phyloP scores from a whole-genome alignment of 1,284 basidiomycete genomes.

The Somion occarium region DNA sequence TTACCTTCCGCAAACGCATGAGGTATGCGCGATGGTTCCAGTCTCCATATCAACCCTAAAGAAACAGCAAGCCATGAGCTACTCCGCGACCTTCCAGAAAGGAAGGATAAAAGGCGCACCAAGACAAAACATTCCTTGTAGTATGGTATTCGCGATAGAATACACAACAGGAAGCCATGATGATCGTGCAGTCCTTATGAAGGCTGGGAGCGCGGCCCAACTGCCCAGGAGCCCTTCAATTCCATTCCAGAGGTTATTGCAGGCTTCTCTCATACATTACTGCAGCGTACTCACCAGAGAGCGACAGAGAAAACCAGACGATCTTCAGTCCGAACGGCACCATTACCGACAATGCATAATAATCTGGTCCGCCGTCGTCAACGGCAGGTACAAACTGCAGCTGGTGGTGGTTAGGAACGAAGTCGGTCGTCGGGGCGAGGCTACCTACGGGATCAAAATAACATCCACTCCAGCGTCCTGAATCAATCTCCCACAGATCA shows the following conservation, averaged over 20 bases:
- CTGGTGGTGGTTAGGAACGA: slow-evolving; percentile 4
- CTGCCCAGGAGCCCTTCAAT: slow-evolving; percentile 41
- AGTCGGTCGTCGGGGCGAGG: neutral
- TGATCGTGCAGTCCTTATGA: slow-evolving; percentile 34
- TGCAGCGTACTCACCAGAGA: slow-evolving; percentile 25
- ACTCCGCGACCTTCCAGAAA: neutral
- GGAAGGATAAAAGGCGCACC: slow-evolving; percentile 22
- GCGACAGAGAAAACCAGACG: slow-evolving; percentile 28
- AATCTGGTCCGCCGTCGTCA: neutral
- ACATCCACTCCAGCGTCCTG: neutral
- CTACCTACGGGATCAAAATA: slow-evolving; percentile 1
- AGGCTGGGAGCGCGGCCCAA: slow-evolving; percentile 41
- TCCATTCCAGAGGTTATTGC: too few species aligned
- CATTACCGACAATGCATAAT: slow-evolving; percentile 17
- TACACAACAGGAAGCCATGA: slow-evolving; percentile 44
- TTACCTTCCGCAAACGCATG: slow-evolving; percentile 50
- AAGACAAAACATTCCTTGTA: slow-evolving; percentile 43
- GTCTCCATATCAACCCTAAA: slow-evolving; percentile 56
- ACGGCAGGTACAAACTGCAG: slow-evolving; percentile 1
- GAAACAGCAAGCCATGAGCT: too few species aligned
- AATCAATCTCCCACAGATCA: neutral
- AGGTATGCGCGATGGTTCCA: slow-evolving; percentile 58
- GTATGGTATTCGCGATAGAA: slow-evolving; percentile 39
- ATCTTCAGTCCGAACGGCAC: slow-evolving; percentile 26
- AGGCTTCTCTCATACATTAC: too few species aligned